Evolutionary conservation across 2,329 filamentous ascomycete species (phyloP).

Genomic region (Ophiostoma perfectum): DNA sequence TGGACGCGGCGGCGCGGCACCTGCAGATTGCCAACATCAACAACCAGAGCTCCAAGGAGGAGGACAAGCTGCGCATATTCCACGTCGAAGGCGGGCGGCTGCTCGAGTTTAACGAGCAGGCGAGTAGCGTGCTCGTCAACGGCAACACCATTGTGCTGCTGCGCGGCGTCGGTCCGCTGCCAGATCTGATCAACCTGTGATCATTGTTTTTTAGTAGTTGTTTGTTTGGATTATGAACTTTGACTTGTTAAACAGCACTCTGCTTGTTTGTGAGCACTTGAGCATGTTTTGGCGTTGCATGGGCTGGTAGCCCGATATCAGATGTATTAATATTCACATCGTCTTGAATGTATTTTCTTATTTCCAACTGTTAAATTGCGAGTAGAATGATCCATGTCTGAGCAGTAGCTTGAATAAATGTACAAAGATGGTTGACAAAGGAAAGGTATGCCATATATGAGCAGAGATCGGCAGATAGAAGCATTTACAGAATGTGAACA

Average conservation of each 20-base stretch:
- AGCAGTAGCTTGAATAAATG: too few relatives aligned
- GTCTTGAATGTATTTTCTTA: neutral
- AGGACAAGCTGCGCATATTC: slow-evolving; percentile 78
- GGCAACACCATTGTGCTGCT: slow-evolving; percentile 89
- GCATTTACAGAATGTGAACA: too few relatives aligned
- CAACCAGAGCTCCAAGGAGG: slow-evolving; percentile 68
- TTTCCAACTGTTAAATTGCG: neutral
- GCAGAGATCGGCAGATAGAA: too few relatives aligned
- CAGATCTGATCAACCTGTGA: slow-evolving; percentile 60
- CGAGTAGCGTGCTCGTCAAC: slow-evolving; percentile 65
- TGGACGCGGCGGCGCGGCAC: slow-evolving; percentile 71
- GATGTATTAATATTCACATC: neutral
- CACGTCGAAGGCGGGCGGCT: slow-evolving; percentile 86
- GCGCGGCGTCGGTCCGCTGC: slow-evolving; percentile 75
- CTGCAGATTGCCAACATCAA: slow-evolving; percentile 80
- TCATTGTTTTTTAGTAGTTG: neutral
- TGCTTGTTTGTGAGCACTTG: neutral
- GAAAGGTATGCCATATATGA: too few relatives aligned
- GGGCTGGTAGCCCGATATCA: neutral
- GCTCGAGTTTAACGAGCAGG: slow-evolving; percentile 81
- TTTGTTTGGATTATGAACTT: neutral
- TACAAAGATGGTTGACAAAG: too few relatives aligned
- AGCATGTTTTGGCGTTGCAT: neutral
- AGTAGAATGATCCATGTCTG: too few relatives aligned
- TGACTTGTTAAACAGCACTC: too few relatives aligned